Evolutionary conservation across 2,329 filamentous ascomycete species (phyloP).

Genomic region (Orbilia quercus): DNA sequence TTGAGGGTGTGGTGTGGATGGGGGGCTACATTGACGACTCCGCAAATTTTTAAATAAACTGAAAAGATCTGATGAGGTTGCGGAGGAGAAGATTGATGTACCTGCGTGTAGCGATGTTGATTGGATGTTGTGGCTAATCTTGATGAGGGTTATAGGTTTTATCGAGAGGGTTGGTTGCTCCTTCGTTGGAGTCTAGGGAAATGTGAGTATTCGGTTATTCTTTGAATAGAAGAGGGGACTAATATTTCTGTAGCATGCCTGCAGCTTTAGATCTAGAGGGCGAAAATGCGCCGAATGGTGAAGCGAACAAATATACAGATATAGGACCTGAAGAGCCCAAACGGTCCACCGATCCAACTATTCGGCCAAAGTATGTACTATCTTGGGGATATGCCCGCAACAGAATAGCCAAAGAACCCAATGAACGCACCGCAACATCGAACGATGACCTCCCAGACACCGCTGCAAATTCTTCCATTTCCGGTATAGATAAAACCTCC

Average conservation of each 20-base stretch:
- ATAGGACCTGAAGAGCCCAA: no score
- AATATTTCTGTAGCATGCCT: neutral
- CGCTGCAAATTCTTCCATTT: conserved; percentile 15
- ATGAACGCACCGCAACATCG: neutral
- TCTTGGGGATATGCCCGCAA: neutral
- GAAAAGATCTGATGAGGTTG: conserved; percentile 55
- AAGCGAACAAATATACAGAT: neutral
- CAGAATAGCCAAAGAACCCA: neutral
- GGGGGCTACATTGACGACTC: conserved; percentile 54
- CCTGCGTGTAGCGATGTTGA: no score
- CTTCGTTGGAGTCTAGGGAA: neutral
- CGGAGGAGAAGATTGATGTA: conserved; percentile 20
- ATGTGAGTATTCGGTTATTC: neutral
- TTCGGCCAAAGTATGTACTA: neutral
- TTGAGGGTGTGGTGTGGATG: conserved; percentile 4
- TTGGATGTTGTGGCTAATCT: neutral
- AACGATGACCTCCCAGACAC: conserved; percentile 34
- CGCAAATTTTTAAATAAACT: conserved; percentile 40
- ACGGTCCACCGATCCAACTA: neutral
- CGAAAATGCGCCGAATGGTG: neutral
- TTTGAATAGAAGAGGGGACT: neutral
- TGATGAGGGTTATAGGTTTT: neutral
- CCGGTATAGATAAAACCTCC: conserved; percentile 10
- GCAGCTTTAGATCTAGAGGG: neutral
- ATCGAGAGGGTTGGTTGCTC: neutral